Evolutionary conservation across 371 early-diverging fungal genomes (phyloP), one percentile per base, ranked within the genome.

Genomic region (Syncephalastrum contaminatum): DNA sequence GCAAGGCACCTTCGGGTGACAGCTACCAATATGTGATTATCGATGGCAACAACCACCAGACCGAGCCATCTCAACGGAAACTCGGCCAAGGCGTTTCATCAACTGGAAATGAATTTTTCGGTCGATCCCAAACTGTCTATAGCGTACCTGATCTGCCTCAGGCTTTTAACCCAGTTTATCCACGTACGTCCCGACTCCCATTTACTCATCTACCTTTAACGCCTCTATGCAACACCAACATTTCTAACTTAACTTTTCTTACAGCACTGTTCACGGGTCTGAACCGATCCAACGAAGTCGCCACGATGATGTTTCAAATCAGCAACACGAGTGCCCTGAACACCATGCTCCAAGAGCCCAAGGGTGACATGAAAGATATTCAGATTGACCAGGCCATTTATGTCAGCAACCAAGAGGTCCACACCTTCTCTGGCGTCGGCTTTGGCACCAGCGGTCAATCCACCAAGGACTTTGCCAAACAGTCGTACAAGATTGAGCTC

Each of bases 101-200:
- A 8, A 82, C 82, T 7, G 77, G 80, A 43, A 79, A 79, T 43
- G 80, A 82, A 46, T 77, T 77, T 57, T 82, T 75, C 51, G 72
- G 64, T 39, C 69, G 80, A 41, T 59, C 67, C 4, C 63, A 64
- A 41, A 72, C 80, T 7, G 25, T 80, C 14, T 56, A 62, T 49
- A 43, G 59, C 20, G 60, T 82, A 13, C 82, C 82, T 19, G 63
- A 62, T 4, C 64, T 82, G n/a, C 82, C 82, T 44, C 77, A 77
- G 58, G 77, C 76, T 5, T 82, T 55, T 42, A 50, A 70, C 39
- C 71, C 74, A 16, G 60, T 73, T 36, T 68, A 73, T 50, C 64
- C 59, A 44, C 62, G 75, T 74, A 73, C 36, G 36, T 30, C 36
- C 36, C 10, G 36, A 30, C 36, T 30, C 36, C 25, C 25, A 25